These are phyloP conservation scores for Pythium volutum DNA, from an alignment of 352 stramenopile genomes.

Conservation along the genomic window DNA sequence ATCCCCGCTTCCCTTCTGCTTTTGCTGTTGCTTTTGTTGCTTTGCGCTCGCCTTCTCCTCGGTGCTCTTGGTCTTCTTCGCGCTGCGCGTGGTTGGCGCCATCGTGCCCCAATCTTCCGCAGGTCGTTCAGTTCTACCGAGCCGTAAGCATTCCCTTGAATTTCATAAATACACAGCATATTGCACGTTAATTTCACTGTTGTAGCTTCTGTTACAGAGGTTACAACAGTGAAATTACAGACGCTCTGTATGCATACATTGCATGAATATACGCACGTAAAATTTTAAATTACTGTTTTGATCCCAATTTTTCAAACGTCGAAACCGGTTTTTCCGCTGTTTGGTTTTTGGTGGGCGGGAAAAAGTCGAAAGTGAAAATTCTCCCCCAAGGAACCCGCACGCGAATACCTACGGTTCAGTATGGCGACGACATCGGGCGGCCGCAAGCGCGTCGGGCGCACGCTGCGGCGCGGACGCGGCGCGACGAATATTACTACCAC, in stretches of 20 bases:
- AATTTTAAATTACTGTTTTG: background rate
- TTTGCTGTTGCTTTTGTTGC: background rate
- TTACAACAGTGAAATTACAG: no score
- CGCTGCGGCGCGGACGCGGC: constrained; percentile 36
- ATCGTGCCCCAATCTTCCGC: background rate
- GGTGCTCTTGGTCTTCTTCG: constrained; percentile 1
- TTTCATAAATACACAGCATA: background rate
- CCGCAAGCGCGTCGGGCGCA: constrained; percentile 40
- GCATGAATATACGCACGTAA: background rate
- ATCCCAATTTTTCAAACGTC: constrained; percentile 25
- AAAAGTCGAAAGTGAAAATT: background rate
- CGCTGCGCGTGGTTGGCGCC: background rate
- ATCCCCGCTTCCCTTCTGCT: background rate
- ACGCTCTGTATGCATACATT: no score
- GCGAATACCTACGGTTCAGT: no score
- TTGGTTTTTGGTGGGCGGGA: background rate
- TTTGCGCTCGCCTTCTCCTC: background rate
- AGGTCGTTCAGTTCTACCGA: no score
- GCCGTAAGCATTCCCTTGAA: background rate
- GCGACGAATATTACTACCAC: no score
- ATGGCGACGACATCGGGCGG: constrained; percentile 35
- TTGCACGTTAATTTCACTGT: background rate
- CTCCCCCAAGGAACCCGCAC: background rate
- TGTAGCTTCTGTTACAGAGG: no score
- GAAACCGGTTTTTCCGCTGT: no score